phyloP scores from a whole-genome alignment of 2,329 filamentous ascomycete genomes.

The Colletotrichum liriopes region DNA sequence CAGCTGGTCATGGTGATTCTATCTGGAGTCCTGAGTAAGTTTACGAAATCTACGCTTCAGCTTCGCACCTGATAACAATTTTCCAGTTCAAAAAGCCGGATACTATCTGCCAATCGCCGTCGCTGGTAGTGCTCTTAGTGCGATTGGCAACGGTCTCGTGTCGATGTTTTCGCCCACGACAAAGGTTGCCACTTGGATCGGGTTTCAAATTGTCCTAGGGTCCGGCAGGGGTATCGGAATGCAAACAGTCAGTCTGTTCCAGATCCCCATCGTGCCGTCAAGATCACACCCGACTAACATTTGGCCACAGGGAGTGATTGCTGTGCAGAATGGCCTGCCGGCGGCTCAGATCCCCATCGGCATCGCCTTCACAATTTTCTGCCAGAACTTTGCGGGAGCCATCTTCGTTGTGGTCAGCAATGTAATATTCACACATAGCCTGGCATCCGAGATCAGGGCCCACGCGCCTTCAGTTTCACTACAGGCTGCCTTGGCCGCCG shows the following conservation, averaged over 20 bases:
- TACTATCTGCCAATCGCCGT: conserved; percentile 33
- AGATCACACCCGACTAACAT: not conserved
- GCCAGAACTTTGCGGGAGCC: too few species aligned
- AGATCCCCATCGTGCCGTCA: rapidly evolving
- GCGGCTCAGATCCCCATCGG: too few species aligned
- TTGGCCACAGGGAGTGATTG: too few species aligned
- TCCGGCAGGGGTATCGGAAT: conserved; percentile 61
- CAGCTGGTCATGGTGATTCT: conserved; percentile 37
- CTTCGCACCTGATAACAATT: not conserved
- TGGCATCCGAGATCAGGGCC: too few species aligned
- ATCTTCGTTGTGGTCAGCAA: too few species aligned
- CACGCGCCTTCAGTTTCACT: too few species aligned
- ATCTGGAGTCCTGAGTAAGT: conserved; percentile 36
- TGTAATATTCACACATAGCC: too few species aligned
- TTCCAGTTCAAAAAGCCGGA: conserved; percentile 48
- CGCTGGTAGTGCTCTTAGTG: conserved; percentile 53
- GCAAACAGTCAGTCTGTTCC: conserved; percentile 52
- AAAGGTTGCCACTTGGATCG: conserved; percentile 50
- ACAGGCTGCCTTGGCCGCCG: too few species aligned
- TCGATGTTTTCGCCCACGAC: conserved; percentile 55
- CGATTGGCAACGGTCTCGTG: conserved; percentile 54
- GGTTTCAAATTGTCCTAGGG: conserved; percentile 61
- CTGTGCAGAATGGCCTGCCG: too few species aligned
- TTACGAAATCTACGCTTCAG: not conserved
- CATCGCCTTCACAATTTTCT: too few species aligned